phyloP scores from a whole-genome alignment of 768 basidiomycete species.

The Auriculariales sp. region DNA sequence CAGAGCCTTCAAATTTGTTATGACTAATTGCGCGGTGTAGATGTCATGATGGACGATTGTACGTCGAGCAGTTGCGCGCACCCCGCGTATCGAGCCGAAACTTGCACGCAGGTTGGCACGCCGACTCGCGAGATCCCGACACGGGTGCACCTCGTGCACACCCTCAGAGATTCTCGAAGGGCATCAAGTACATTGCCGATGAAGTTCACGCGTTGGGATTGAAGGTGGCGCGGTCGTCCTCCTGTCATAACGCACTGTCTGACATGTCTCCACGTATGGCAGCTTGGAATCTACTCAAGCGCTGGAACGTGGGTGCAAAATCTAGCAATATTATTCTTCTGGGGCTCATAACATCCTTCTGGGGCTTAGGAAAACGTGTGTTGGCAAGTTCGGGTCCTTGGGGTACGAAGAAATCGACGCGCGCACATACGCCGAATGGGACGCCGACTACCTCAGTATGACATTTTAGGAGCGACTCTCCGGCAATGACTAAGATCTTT shows the following conservation, averaged over 20 bases:
- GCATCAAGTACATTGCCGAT: slow-evolving; percentile 10
- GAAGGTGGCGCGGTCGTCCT: slow-evolving; percentile 5
- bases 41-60: slow-evolving; percentile 26
- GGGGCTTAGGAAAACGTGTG: slow-evolving; percentile 19
- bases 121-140: slow-evolving; percentile 4
- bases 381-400: slow-evolving; percentile 22
- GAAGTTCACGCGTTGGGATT: slow-evolving; percentile 10
- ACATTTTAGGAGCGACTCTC: no score
- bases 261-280: background rate
- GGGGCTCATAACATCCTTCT: background rate
- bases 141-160: slow-evolving; percentile 8
- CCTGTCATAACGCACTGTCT: background rate
- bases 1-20: slow-evolving; percentile 3
- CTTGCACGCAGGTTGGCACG: slow-evolving; percentile 9
- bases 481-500: background rate
- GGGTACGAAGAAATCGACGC: slow-evolving; percentile 27
- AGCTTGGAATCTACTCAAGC: slow-evolving; percentile 4
- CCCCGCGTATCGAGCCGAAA: background rate
- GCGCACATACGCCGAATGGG: slow-evolving; percentile 24
- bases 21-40: slow-evolving; percentile 8
- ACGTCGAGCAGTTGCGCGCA: background rate
- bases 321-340: slow-evolving; percentile 17
- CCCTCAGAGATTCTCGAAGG: slow-evolving; percentile 8
- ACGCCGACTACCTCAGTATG: slow-evolving; percentile 22
- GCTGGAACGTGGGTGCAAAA: slow-evolving; percentile 10